phyloP scores from a whole-genome alignment of 495 filamentous ascomycete species.

The Penicillium ucsense region DNA sequence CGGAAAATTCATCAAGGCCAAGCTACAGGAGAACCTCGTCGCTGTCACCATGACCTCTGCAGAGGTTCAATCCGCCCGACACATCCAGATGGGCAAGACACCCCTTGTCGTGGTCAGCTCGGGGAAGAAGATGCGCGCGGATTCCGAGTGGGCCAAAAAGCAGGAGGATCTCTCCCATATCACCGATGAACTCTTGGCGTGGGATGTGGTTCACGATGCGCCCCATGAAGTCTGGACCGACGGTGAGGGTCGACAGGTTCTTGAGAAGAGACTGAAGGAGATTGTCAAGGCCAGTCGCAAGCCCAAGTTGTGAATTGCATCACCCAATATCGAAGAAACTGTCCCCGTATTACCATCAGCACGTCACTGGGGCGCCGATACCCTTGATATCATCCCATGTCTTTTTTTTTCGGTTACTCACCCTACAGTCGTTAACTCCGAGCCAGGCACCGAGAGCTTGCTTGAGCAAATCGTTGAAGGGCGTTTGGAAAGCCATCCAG shows the following conservation, averaged over 20 bases:
- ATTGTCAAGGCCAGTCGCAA: conserved; percentile 37
- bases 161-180: conserved; percentile 76
- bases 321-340: no score
- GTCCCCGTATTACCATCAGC: no score
- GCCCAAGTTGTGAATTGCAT: neutral
- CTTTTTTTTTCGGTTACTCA: no score
- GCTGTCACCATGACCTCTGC: conserved; percentile 71
- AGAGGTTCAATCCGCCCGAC: conserved; percentile 64
- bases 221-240: conserved; percentile 82
- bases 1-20: conserved; percentile 75
- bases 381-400: no score
- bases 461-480: no score
- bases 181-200: conserved; percentile 64
- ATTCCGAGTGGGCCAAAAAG: conserved; percentile 62
- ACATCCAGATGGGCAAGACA: conserved; percentile 64
- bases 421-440: no score
- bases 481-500: no score
- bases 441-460: no score
- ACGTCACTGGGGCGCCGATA: no score
- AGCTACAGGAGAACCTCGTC: conserved; percentile 86
- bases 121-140: conserved; percentile 45
- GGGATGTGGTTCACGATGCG: conserved; percentile 79
- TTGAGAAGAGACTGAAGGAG: conserved; percentile 59
- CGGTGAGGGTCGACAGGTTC: conserved; percentile 51
- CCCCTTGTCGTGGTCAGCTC: conserved; percentile 78